Base-by-base conservation (phyloP, 768 basidiomycete species). In the Termitomyces sp. region DNA sequence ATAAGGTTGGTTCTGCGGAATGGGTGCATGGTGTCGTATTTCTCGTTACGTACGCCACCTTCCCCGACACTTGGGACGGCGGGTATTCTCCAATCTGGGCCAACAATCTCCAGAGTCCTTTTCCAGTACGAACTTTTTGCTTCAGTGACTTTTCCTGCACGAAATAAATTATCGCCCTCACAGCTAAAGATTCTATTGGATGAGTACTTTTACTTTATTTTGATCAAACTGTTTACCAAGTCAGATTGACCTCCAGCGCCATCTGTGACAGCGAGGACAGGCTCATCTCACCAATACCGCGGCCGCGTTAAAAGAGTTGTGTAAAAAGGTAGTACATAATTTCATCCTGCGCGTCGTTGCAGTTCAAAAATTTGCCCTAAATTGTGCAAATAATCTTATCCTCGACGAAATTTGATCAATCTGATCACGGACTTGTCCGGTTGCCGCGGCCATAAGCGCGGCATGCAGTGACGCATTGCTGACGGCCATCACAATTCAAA, bases 401-500 rank as follows among this genome's bases (percentile, higher is more conserved):
- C 12, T 38, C 10, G 20, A 50, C 25, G 25, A 25, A 25, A 1
- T 25, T 50, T 17, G 15, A 42, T 17, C 15, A 6, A 6, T 17
- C 7, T 42, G 5, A 42, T 42, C 40, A 17, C 40, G 15, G 40
- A 6, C 5, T 15, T 42, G 34, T 8, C 34, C 7, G 11, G 31
- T 17, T 37, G 20, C 36, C 51, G 12, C 20, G 45, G 45, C 38
- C 38, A 14, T 40, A 38, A 38, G 25, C 12, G 38, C 38, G 38
- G 38, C 53, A 54, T 15, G 11, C 4, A 14, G n/a, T 52, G 50
- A 52, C 50, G 50, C 7, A 34, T 10, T 12, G 8, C 9, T 5
- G 17, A 51, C 53, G 53, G 53, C 53, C 53, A 54, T 54, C 40
- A 55, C 14, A 38, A 54, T 40, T 54, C 25, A 29, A 54, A 12